Conservation (phyloP, 169 alveolate species). For the Cryptosporidium meleagridis region DNA sequence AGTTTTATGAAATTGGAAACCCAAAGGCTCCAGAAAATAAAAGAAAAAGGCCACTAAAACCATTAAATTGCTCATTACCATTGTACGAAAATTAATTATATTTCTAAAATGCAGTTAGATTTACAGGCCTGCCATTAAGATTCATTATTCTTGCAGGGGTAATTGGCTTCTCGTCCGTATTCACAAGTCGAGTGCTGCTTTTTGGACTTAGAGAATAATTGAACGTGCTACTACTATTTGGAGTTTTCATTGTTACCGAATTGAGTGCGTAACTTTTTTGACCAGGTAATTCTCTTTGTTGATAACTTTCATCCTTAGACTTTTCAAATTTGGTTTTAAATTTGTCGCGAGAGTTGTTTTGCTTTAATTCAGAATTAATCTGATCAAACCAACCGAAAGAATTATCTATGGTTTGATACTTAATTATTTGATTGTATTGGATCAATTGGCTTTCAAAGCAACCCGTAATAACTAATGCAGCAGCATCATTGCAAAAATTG, state of each 20-base stretch:
- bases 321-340: background rate
- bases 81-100: background rate
- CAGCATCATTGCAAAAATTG: conserved; percentile 78
- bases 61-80: background rate
- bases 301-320: background rate
- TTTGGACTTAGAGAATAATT: conserved; percentile 37
- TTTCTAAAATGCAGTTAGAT: conserved; percentile 54
- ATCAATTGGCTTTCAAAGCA: conserved; percentile 62
- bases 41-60: conserved; percentile 47
- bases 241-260: background rate
- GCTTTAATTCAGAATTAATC: background rate
- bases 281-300: background rate
- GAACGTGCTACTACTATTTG: conserved; percentile 2
- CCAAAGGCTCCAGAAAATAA: conserved; percentile 73
- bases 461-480: conserved; percentile 76
- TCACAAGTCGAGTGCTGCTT: conserved; percentile 18
- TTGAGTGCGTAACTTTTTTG: background rate
- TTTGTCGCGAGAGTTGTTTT: background rate
- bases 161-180: conserved; percentile 61
- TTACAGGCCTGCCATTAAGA: conserved; percentile 45
- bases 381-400: conserved; percentile 41
- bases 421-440: conserved; percentile 46
- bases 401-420: conserved; percentile 29
- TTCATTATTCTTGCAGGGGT: conserved; percentile 50
- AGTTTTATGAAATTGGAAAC: conserved; percentile 62